These are phyloP conservation scores for Oehlia diaphana DNA, from an alignment of 192 early-diverging fungal species.

Conservation along the genomic window DNA sequence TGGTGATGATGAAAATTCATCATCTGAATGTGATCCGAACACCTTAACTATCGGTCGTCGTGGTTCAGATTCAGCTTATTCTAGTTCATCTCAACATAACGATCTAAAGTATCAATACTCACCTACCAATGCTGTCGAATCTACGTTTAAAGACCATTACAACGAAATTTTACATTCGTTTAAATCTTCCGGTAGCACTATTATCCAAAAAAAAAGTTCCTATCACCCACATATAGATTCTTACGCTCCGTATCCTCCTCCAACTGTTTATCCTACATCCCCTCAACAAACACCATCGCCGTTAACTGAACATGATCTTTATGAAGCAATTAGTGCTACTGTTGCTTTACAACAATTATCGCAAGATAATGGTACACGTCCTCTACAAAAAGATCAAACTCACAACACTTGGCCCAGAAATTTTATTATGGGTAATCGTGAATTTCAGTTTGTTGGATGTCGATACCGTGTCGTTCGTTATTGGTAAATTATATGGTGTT, in stretches of 20 bases:
- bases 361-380: conserved; percentile 5
- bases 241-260: background rate
- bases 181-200: background rate
- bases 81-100: conserved; percentile 14
- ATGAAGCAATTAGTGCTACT: conserved; percentile 15
- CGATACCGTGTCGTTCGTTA: conserved; percentile 25
- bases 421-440: conserved; percentile 17
- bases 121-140: background rate
- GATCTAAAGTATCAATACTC: conserved; percentile 8
- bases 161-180: background rate
- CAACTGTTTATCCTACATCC: conserved; percentile 2
- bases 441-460: conserved; percentile 25
- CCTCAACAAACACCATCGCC: conserved; percentile 9
- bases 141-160: background rate
- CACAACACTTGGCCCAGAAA: conserved; percentile 14
- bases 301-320: conserved; percentile 13
- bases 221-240: background rate
- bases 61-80: conserved; percentile 8
- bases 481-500: background rate
- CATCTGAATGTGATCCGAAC: background rate
- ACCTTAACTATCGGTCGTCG: background rate
- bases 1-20: conserved; percentile 20
- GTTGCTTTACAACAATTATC: conserved; percentile 12
- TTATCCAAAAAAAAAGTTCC: background rate
- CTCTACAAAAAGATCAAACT: background rate